Conservation (phyloP, 371 early-diverging fungal species). For the Actinomortierella wolfii region DNA sequence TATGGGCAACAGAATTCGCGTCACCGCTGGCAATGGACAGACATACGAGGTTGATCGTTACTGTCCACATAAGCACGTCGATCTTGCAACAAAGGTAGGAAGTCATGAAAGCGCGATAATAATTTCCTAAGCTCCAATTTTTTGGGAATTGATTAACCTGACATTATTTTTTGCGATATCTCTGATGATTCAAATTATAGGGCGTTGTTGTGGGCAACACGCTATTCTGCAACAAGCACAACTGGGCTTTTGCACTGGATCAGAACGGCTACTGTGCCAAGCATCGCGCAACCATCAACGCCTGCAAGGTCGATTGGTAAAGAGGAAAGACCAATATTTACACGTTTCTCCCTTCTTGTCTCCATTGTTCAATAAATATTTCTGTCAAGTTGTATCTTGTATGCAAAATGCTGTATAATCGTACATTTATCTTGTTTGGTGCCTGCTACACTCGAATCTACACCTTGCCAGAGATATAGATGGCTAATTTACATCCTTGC, state of each 20-base stretch:
- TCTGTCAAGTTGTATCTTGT: too few relatives aligned
- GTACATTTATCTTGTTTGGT: too few relatives aligned
- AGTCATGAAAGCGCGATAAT: too few relatives aligned
- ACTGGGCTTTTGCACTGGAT: constrained; percentile 65
- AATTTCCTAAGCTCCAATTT: too few relatives aligned
- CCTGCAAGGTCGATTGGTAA: constrained; percentile 72
- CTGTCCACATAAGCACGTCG: constrained; percentile 73
- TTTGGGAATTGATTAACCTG: too few relatives aligned
- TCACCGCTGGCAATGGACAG: constrained; percentile 55
- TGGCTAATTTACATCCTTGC: constrained; percentile 84
- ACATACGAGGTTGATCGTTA: constrained; percentile 69
- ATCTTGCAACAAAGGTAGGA: constrained; percentile 57
- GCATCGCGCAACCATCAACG: constrained; percentile 54
- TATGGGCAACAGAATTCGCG: constrained; percentile 58
- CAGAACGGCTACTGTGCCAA: constrained; percentile 51
- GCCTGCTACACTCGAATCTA: too few relatives aligned
- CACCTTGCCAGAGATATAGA: constrained; percentile 77
- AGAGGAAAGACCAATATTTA: neutral
- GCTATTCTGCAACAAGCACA: constrained; percentile 68
- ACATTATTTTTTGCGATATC: too few relatives aligned
- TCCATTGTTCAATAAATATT: neutral
- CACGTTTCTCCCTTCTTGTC: neutral
- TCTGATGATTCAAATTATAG: constrained; percentile 30
- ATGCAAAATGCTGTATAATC: too few relatives aligned
- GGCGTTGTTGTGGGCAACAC: constrained; percentile 64